Conservation (phyloP, 2,329 filamentous ascomycete genomes). For the Colletotrichum melonis region DNA sequence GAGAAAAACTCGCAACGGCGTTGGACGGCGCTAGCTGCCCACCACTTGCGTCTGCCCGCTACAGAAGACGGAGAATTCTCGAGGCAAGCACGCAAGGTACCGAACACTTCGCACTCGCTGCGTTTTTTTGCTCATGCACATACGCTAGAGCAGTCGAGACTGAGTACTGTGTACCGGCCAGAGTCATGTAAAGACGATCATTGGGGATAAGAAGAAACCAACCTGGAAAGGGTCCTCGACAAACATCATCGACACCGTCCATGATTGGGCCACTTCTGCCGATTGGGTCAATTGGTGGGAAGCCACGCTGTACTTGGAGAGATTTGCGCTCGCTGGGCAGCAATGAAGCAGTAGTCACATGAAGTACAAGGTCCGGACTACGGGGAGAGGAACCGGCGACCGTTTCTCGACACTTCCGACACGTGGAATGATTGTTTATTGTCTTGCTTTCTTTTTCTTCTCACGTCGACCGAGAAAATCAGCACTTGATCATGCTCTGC, state of each 20-base stretch:
- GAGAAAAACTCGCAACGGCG: background rate
- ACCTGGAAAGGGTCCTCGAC: conserved; percentile 6
- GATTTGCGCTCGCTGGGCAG: background rate
- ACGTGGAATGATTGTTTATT: background rate
- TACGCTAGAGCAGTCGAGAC: background rate
- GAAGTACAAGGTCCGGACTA: too few species aligned
- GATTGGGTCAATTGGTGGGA: background rate
- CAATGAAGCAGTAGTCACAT: background rate
- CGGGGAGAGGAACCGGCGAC: background rate
- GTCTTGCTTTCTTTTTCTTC: background rate
- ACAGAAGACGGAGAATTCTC: conserved; percentile 5
- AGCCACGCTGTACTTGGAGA: background rate
- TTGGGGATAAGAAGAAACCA: conserved; percentile 18
- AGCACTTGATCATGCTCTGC: background rate
- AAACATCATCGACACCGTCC: background rate
- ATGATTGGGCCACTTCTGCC: background rate
- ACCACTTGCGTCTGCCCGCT: conserved; percentile 1
- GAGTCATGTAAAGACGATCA: conserved; percentile 29
- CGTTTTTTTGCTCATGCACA: background rate
- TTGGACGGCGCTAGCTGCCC: background rate
- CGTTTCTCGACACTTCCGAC: background rate
- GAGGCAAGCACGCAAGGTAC: background rate
- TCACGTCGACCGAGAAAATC: background rate
- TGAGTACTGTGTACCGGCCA: background rate
- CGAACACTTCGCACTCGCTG: background rate